These are phyloP conservation scores for Austroboletus rostrupii DNA, from an alignment of 1,284 basidiomycete genomes.

Conservation along the genomic window DNA sequence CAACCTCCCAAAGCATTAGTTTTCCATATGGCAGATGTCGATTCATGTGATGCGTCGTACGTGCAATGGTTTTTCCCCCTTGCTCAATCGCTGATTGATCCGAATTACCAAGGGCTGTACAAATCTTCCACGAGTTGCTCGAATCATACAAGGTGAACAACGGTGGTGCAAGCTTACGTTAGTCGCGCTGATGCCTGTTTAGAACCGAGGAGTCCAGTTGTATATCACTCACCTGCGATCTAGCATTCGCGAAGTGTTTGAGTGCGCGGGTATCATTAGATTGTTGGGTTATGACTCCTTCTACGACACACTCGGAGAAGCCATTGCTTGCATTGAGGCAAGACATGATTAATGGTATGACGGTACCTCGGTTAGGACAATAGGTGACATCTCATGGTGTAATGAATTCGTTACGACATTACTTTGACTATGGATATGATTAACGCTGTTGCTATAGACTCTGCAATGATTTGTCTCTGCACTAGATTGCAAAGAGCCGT, in stretches of 20 bases:
- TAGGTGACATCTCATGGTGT: neutral
- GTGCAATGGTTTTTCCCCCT: conserved; percentile 25
- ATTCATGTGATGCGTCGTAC: conserved; percentile 81
- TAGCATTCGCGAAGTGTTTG: conserved; percentile 55
- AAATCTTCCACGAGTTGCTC: conserved; percentile 80
- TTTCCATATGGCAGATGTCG: conserved; percentile 87
- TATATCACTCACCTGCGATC: conserved; percentile 77
- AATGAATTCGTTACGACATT: conserved; percentile 6
- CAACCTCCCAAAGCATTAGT: conserved; percentile 75
- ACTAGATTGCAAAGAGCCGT: neutral
- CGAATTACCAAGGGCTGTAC: conserved; percentile 57
- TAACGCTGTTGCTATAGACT: neutral
- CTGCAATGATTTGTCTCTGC: neutral
- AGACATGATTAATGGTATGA: conserved; percentile 10
- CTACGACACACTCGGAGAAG: conserved; percentile 66
- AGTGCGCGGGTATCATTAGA: conserved; percentile 60
- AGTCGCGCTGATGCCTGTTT: conserved; percentile 2
- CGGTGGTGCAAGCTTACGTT: neutral
- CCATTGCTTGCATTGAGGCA: conserved; percentile 47
- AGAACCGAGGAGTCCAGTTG: conserved; percentile 69
- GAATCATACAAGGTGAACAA: conserved; percentile 63
- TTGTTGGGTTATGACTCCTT: conserved; percentile 70
- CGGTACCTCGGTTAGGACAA: neutral
- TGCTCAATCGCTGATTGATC: conserved; percentile 3
- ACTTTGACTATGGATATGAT: conserved; percentile 2